Evolutionary conservation across 371 early-diverging fungal genomes (phyloP), one percentile per base, ranked within the genome.

Genomic region (Mucor velutinosus): DNA sequence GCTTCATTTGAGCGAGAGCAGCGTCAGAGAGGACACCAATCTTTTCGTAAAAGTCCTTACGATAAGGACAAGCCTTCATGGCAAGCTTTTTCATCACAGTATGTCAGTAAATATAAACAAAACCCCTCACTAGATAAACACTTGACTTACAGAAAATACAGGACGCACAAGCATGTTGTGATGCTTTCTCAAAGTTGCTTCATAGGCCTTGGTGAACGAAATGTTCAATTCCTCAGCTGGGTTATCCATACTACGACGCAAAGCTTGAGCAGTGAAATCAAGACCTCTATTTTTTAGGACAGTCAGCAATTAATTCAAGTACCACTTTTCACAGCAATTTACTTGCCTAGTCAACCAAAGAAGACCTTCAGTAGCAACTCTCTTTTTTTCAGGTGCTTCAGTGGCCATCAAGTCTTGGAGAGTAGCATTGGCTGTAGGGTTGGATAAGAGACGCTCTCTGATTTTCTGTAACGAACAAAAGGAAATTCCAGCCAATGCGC

Each of bases 61-160:
- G 93, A 71, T 89, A 89, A 55, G 98, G 97, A 78, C 95, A 95
- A 2, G 95, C 94, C 72, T 90, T 91, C 97, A 98, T 97, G 4
- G 97, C 97, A 63, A 95, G 74, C 93, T 92, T 75, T 60, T 37
- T 47, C 30, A 21, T 47, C 49, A 47, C 4, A 47, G 49, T 10
- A 23, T 47, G 37, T 37, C 37, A 37, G 37, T 37, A 35, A 23
- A 21, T 21, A 49, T 8, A 49, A 2, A 49, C 8, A 51, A 25
- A 51, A 11, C 0, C 21, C 11, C 23, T 14, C 7, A 21, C 30
- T 21, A 53, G 39, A 37, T 15, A 15, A 29, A 15, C 14, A 53
- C 29, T n/a, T 0, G 6, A 86, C 87, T 81, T 86, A 93, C 92
- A 60, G 83, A 47, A 73, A 98, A 96, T 58, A 95, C 86, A 8